These are phyloP conservation scores for Aspergillus caelatus DNA, from an alignment of 2,329 filamentous ascomycete genomes.

Conservation along the genomic window DNA sequence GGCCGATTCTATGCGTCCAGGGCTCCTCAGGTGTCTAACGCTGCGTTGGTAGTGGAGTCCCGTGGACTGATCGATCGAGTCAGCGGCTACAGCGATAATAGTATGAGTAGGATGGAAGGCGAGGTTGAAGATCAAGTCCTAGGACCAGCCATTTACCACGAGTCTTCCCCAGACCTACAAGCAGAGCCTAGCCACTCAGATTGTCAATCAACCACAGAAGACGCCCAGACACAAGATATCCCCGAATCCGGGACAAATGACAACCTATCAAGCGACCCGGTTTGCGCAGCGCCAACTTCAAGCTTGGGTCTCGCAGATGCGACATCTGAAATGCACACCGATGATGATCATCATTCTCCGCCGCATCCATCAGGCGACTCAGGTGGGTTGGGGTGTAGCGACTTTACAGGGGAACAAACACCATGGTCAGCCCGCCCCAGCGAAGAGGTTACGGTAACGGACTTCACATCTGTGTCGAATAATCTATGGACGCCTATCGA, in stretches of 20 bases:
- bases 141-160: neutral
- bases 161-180: neutral
- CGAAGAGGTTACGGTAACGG: constrained; percentile 18
- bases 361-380: neutral
- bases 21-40: neutral
- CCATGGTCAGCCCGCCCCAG: constrained; percentile 11
- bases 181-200: neutral
- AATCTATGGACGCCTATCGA: constrained; percentile 27
- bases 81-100: neutral
- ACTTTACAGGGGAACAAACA: constrained; percentile 3
- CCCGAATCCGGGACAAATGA: neutral
- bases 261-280: neutral
- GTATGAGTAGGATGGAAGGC: neutral
- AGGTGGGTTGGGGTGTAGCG: neutral
- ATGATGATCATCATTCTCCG: neutral
- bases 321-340: neutral
- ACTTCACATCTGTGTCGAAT: constrained; percentile 21
- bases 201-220: neutral
- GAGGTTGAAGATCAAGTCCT: neutral
- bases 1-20: neutral
- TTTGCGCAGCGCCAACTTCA: neutral
- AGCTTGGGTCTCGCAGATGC: neutral
- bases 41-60: neutral
- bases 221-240: neutral
- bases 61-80: neutral